phyloP scores from a whole-genome alignment of 164 flowering plant genomes.

The Tetracentron sinense region DNA sequence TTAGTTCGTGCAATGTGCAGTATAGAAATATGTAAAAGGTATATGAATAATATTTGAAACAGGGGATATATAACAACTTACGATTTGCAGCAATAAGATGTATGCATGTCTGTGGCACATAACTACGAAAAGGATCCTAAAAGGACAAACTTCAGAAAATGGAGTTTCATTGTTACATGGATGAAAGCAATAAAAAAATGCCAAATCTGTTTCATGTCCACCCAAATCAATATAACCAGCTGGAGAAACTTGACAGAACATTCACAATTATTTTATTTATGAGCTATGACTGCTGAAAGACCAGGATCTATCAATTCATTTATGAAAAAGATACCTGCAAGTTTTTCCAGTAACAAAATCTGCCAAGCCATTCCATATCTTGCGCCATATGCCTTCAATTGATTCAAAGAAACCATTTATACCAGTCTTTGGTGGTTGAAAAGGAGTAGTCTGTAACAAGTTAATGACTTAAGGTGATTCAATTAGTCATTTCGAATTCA shows the following conservation, averaged over 20 bases:
- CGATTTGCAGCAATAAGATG: too few relatives aligned
- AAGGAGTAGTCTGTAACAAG: conserved; percentile 42
- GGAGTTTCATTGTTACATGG: too few relatives aligned
- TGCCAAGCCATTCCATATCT: conserved; percentile 47
- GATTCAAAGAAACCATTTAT: conserved; percentile 58
- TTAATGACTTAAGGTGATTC: background rate
- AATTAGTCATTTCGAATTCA: background rate
- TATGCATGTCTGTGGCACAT: too few relatives aligned
- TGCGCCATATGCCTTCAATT: conserved; percentile 52
- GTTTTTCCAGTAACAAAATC: conserved; percentile 75
- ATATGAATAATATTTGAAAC: too few relatives aligned
- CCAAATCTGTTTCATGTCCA: background rate
- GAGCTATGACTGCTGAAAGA: background rate
- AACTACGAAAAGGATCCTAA: too few relatives aligned
- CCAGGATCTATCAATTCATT: background rate
- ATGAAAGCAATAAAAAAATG: too few relatives aligned
- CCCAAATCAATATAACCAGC: background rate
- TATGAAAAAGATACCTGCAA: conserved; percentile 61
- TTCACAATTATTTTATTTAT: background rate
- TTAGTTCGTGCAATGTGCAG: too few relatives aligned
- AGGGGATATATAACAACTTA: too few relatives aligned
- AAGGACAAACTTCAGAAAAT: too few relatives aligned
- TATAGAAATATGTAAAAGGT: too few relatives aligned
- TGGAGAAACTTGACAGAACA: background rate
- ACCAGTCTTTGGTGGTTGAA: conserved; percentile 42